Conservation (phyloP, 352 stramenopile genomes). For the Phytophthora tubulina region DNA sequence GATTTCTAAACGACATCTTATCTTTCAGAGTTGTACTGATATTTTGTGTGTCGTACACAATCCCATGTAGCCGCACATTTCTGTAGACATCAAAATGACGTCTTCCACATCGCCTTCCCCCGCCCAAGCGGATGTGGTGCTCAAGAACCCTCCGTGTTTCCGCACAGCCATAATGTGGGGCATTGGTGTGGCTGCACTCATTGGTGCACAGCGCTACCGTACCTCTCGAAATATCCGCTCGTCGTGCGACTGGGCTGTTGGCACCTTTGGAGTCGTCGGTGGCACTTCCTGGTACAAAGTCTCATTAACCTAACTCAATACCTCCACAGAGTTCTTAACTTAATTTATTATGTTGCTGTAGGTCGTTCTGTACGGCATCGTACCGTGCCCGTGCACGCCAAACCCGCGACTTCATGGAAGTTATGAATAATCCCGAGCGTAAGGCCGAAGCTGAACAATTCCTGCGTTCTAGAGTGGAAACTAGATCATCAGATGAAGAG, state of each 20-base stretch:
- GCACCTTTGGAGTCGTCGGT: conserved; percentile 68
- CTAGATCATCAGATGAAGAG: conserved; percentile 25
- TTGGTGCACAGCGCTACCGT: conserved; percentile 79
- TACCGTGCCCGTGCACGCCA: conserved; percentile 63
- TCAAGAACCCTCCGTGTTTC: conserved; percentile 85
- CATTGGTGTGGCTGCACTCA: conserved; percentile 63
- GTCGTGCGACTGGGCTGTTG: conserved; percentile 73
- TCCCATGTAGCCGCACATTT: neutral
- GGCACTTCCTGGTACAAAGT: conserved; percentile 57
- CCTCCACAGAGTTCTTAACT: neutral
- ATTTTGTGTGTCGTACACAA: conserved; percentile 12
- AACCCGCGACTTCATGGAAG: conserved; percentile 85
- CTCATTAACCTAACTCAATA: neutral
- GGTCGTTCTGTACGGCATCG: conserved; percentile 68
- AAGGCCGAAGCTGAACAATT: conserved; percentile 84
- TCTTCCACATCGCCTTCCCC: conserved; percentile 14
- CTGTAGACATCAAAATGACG: conserved; percentile 1
- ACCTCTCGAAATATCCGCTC: conserved; percentile 61
- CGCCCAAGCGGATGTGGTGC: conserved; percentile 39
- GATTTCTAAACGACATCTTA: too few relatives aligned
- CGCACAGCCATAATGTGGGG: conserved; percentile 83
- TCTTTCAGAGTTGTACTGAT: neutral
- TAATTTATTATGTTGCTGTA: conserved; percentile 19
- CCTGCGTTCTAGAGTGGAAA: conserved; percentile 66
- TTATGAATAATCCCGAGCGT: conserved; percentile 84